Conservation (phyloP, 345 rosid species). For the Arabidopsis thaliana region TAIR10.1 NC_003076.8:6328501-6329000, state of each 20-base stretch:
- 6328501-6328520: conserved; percentile 19
- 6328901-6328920: conserved; percentile 67
- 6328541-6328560: conserved; percentile 27
- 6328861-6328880: conserved; percentile 56
- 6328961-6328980: conserved; percentile 58
- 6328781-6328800: conserved; percentile 61
- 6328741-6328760: conserved; percentile 54
- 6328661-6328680: conserved; percentile 55
- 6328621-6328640: conserved; percentile 34
- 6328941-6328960: conserved; percentile 63
- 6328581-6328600: conserved; percentile 31
- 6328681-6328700: conserved; percentile 59
- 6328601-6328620: conserved; percentile 35
- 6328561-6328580: conserved; percentile 31
- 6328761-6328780: conserved; percentile 49
- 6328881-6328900: conserved; percentile 65
- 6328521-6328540: conserved; percentile 24
- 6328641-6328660: conserved; percentile 43
- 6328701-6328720: conserved; percentile 53
- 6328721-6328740: conserved; percentile 60
- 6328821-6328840: conserved; percentile 61
- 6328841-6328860: conserved; percentile 52
- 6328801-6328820: conserved; percentile 49
- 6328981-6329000: conserved; percentile 69
- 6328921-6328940: conserved; percentile 57